Conservation (phyloP, 2,329 filamentous ascomycete species). For the Aspergillus brasiliensis region DNA sequence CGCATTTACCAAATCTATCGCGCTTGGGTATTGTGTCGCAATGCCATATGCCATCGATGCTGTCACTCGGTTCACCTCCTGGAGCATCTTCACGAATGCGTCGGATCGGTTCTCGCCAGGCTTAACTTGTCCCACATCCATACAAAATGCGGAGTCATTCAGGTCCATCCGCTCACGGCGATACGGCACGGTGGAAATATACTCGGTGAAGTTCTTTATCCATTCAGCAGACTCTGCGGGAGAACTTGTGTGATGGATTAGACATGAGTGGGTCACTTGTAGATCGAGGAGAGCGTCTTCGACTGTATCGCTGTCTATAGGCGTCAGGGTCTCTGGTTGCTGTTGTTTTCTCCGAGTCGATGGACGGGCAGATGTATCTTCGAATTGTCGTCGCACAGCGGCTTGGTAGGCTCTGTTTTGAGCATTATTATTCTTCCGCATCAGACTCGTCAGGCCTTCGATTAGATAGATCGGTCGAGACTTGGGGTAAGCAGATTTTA, state of each 20-base stretch:
- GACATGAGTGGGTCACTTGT: conserved; percentile 66
- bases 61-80: conserved; percentile 73
- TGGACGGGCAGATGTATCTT: conserved; percentile 26
- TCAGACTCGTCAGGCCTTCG: conserved; percentile 67
- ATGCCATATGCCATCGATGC: conserved; percentile 72
- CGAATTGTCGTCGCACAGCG: conserved; percentile 58
- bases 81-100: conserved; percentile 73
- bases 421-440: conserved; percentile 67
- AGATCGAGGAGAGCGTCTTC: conserved; percentile 72
- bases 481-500: conserved; percentile 57
- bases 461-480: conserved; percentile 69
- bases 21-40: conserved; percentile 60
- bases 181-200: conserved; percentile 76
- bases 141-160: conserved; percentile 66
- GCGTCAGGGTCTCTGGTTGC: conserved; percentile 46
- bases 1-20: conserved; percentile 60
- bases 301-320: conserved; percentile 67
- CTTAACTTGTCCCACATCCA: conserved; percentile 75
- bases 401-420: conserved; percentile 69
- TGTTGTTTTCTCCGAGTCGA: conserved; percentile 29
- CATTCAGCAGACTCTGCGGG: conserved; percentile 69
- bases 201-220: conserved; percentile 73
- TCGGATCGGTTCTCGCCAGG: conserved; percentile 67
- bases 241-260: conserved; percentile 69
- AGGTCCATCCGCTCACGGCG: conserved; percentile 52